phyloP scores from a whole-genome alignment of 305 asterid species.

The Fraxinus paxiana region DNA sequence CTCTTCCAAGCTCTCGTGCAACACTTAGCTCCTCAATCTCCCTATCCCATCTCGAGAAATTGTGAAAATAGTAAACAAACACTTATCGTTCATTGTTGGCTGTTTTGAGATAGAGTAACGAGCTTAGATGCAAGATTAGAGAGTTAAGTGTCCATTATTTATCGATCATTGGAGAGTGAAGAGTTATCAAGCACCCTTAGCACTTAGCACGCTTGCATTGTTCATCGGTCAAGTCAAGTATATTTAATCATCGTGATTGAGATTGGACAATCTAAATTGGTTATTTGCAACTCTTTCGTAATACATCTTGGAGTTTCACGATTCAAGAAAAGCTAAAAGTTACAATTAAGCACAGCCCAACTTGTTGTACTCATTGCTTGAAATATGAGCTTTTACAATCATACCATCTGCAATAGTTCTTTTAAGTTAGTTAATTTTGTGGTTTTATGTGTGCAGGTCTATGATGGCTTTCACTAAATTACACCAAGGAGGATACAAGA shows the following conservation, averaged over 20 bases:
- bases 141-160: neutral
- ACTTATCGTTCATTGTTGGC: neutral
- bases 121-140: neutral
- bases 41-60: neutral
- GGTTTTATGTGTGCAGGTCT: conserved; percentile 42
- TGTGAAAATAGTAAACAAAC: neutral
- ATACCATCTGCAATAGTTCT: neutral
- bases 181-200: neutral
- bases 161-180: neutral
- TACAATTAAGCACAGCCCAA: neutral
- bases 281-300: neutral
- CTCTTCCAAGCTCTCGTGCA: neutral
- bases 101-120: neutral
- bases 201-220: neutral
- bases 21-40: neutral
- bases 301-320: neutral
- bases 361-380: neutral
- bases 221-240: neutral
- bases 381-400: neutral
- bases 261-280: neutral
- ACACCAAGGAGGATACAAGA: conserved; percentile 63
- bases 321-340: neutral
- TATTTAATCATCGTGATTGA: neutral
- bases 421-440: neutral
- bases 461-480: conserved; percentile 58